A percentile compares a stretch with the other conserved stretches of the same genome.
phyloP scores from a whole-genome alignment of 306 rosid genomes.

The Cicer cuneatum region DNA sequence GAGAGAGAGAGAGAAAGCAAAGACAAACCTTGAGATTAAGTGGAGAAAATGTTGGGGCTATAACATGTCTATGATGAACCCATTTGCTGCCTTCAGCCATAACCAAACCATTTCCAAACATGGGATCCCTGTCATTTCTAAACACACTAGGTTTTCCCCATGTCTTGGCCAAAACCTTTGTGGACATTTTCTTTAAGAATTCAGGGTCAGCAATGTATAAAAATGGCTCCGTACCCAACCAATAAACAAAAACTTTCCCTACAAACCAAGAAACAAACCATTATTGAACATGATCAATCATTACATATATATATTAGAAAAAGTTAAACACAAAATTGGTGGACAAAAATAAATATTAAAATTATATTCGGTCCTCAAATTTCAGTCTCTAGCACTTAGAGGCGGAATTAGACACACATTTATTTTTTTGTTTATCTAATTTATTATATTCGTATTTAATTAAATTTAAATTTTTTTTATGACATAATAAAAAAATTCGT shows the following conservation, averaged over 20 bases:
- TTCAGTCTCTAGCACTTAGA: too few relatives aligned
- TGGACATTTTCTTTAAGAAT: conserved; percentile 66
- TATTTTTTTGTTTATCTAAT: too few relatives aligned
- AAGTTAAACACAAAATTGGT: too few relatives aligned
- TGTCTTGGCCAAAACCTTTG: conserved; percentile 60
- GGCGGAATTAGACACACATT: too few relatives aligned
- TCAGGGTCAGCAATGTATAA: conserved; percentile 73
- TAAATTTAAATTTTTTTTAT: too few relatives aligned
- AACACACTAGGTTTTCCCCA: conserved; percentile 90
- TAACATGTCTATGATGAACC: conserved; percentile 70
- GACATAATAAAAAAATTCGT: too few relatives aligned
- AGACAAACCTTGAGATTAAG: conserved; percentile 62
- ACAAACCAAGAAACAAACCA: conserved; percentile 16
- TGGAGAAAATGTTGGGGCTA: conserved; percentile 75
- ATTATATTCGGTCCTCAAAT: too few relatives aligned
- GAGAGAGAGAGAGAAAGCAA: background rate
- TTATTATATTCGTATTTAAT: too few relatives aligned
- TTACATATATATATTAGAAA: too few relatives aligned
- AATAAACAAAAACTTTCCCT: conserved; percentile 77
- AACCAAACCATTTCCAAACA: conserved; percentile 81
- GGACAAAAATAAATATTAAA: too few relatives aligned
- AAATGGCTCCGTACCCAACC: conserved; percentile 87
- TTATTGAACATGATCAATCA: background rate
- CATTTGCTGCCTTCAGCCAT: conserved; percentile 78
- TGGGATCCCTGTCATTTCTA: conserved; percentile 66